These are phyloP conservation scores for Cryptosporidium sp. DNA, from an alignment of 169 alveolate species.

Conservation along the genomic window DNA sequence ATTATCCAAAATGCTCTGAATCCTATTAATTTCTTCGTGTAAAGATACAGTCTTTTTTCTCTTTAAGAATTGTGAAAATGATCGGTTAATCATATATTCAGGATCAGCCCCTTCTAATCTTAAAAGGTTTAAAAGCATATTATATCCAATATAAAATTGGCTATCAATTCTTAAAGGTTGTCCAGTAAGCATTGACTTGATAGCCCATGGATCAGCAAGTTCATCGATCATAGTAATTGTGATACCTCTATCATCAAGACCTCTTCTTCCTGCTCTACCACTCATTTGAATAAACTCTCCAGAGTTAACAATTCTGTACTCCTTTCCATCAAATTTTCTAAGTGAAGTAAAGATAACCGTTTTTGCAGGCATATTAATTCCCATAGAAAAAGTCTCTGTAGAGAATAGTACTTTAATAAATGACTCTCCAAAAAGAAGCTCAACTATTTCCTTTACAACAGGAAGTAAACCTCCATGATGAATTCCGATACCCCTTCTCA, in stretches of 20 bases:
- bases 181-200: constrained; percentile 69
- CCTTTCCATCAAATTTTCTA: constrained; percentile 95
- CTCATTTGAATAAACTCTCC: constrained; percentile 97
- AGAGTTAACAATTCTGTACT: constrained; percentile 92
- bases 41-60: constrained; percentile 88
- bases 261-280: constrained; percentile 98
- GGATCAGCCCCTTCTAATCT: constrained; percentile 93
- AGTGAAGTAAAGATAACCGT: constrained; percentile 96
- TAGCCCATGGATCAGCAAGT: constrained; percentile 86
- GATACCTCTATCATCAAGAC: constrained; percentile 97
- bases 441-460: constrained; percentile 96
- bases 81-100: constrained; percentile 94
- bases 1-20: constrained; percentile 72
- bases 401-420: constrained; percentile 95
- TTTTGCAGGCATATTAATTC: constrained; percentile 98
- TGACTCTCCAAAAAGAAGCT: constrained; percentile 96
- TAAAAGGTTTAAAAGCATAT: constrained; percentile 96
- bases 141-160: constrained; percentile 94
- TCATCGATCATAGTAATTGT: constrained; percentile 95
- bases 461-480: constrained; percentile 99
- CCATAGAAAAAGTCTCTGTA: constrained; percentile 98
- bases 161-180: constrained; percentile 89
- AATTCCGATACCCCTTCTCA: constrained; percentile 96
- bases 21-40: constrained; percentile 83
- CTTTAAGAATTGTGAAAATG: constrained; percentile 95